Evolutionary conservation across 2,329 filamentous ascomycete species (phyloP).

Genomic region (Zymoseptoria crescenta): DNA sequence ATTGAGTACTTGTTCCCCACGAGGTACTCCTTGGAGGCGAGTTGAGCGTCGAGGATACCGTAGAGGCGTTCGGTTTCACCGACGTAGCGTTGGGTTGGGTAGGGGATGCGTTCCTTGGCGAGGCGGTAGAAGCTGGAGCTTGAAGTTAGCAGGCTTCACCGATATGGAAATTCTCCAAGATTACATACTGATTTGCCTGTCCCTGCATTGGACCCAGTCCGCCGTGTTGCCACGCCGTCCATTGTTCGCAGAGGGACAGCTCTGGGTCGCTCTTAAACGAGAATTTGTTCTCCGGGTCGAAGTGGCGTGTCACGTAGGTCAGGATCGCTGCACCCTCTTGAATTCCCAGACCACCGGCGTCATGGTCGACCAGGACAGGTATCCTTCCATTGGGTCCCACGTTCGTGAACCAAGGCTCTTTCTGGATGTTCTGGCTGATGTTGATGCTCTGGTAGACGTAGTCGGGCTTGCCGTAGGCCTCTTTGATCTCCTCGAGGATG

Average conservation of each 20-base stretch:
- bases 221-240: constrained; percentile 50
- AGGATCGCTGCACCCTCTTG: constrained; percentile 40
- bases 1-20: constrained; percentile 41
- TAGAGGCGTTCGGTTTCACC: constrained; percentile 42
- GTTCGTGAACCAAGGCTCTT: constrained; percentile 58
- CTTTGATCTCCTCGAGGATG: constrained; percentile 58
- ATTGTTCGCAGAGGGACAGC: constrained; percentile 46
- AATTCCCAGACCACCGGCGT: constrained; percentile 50
- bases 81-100: constrained; percentile 40
- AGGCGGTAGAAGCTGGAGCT: constrained; percentile 31
- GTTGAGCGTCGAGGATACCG: constrained; percentile 38
- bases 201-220: constrained; percentile 32
- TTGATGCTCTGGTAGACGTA: constrained; percentile 54
- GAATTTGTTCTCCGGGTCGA: constrained; percentile 41
- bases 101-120: constrained; percentile 37
- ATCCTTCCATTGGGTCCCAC: constrained; percentile 59
- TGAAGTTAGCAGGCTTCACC: background rate
- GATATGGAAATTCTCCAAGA: background rate
- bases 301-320: constrained; percentile 38
- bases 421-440: constrained; percentile 56
- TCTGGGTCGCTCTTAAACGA: constrained; percentile 42
- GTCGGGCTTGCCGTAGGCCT: constrained; percentile 50
- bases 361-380: constrained; percentile 59
- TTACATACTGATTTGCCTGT: constrained; percentile 23
- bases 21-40: constrained; percentile 36